Conservation (phyloP, 2,329 filamentous ascomycete genomes). For the Aspergillus sp. region DNA sequence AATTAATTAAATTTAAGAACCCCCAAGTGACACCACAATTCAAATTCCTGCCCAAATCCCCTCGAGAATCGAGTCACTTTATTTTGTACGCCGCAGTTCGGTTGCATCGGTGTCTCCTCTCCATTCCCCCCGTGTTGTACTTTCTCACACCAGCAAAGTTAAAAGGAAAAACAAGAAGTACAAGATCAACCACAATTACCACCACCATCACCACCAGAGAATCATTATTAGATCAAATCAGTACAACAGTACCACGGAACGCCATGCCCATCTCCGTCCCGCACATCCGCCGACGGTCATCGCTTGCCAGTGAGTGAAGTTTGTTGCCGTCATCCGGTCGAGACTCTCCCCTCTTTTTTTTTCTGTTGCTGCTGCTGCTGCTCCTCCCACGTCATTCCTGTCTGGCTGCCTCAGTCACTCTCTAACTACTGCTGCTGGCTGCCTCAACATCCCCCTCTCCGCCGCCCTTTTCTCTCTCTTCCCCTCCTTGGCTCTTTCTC, state of each 20-base stretch:
- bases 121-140: background rate
- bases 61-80: background rate
- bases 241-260: conserved; percentile 8
- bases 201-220: too few species aligned
- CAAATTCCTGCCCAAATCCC: background rate
- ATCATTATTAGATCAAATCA: background rate
- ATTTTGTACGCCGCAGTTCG: background rate
- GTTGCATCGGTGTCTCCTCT: background rate
- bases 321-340: conserved; percentile 8
- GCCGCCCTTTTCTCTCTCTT: conserved; percentile 6
- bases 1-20: background rate
- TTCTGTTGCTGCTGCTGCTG: background rate
- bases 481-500: conserved; percentile 3
- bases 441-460: background rate
- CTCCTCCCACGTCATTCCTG: conserved; percentile 23
- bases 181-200: too few species aligned
- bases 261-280: conserved; percentile 35
- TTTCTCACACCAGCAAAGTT: too few species aligned
- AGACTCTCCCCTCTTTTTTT: background rate
- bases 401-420: background rate
- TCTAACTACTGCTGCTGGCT: background rate
- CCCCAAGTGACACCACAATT: background rate
- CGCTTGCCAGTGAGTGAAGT: conserved; percentile 28
- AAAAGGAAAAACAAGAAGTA: too few species aligned
- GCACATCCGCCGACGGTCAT: conserved; percentile 42